phyloP scores from a whole-genome alignment of 306 rosid genomes.

The Acacia confusa region DNA sequence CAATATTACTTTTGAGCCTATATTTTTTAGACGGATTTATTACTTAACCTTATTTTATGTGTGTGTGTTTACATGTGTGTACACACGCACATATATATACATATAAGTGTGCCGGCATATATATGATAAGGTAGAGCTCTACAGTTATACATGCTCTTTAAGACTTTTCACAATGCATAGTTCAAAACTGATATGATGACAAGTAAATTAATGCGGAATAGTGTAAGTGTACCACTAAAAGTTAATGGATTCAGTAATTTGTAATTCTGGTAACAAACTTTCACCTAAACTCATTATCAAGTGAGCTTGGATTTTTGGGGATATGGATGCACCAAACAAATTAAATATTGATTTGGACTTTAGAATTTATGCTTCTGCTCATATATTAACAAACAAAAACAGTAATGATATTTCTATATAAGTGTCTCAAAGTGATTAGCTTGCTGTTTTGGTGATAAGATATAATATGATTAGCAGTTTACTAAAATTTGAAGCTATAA shows the following conservation, averaged over 20 bases:
- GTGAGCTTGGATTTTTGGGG: neutral
- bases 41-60: too few relatives aligned
- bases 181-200: neutral
- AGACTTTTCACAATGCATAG: neutral
- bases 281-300: neutral
- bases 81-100: too few relatives aligned
- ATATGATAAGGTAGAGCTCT: neutral
- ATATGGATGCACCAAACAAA: neutral
- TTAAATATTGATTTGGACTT: neutral
- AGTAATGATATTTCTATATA: neutral
- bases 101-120: too few relatives aligned
- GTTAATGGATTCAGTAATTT: neutral
- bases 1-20: too few relatives aligned
- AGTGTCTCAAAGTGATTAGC: neutral
- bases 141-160: neutral
- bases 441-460: neutral
- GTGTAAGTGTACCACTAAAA: neutral
- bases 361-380: neutral
- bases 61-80: too few relatives aligned
- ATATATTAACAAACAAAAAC: neutral
- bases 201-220: neutral
- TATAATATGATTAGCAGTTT: neutral
- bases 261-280: neutral
- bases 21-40: too few relatives aligned
- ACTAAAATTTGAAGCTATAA: conserved; percentile 5